Conservation (phyloP, 441 rosid genomes). For the Theobroma grandiflorum region DNA sequence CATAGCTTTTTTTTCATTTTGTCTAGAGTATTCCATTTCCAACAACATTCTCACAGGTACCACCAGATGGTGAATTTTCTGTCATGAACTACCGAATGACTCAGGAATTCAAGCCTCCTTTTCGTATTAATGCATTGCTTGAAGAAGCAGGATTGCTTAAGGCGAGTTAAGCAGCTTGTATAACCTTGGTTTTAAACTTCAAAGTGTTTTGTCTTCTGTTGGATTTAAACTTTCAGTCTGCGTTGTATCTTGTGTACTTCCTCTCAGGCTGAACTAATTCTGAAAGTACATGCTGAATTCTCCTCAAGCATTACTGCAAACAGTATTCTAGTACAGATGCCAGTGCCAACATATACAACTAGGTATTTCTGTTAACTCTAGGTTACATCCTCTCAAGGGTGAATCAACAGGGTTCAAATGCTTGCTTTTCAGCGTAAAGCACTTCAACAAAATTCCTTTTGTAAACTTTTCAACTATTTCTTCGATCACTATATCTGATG, state of each 20-base stretch:
- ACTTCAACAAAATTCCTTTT: neutral
- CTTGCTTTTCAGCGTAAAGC: neutral
- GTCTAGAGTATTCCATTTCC: neutral
- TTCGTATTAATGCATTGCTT: conserved; percentile 41
- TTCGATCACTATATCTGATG: neutral
- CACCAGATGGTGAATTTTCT: conserved; percentile 47
- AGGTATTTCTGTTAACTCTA: conserved; percentile 31
- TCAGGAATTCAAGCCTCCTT: conserved; percentile 48
- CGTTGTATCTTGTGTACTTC: neutral
- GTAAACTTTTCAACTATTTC: neutral
- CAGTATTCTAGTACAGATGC: conserved; percentile 45
- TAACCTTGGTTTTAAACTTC: neutral
- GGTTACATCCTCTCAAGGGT: neutral
- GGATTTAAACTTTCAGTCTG: neutral
- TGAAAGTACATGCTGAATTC: conserved; percentile 45
- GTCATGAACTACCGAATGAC: conserved; percentile 50
- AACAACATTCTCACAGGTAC: conserved; percentile 30
- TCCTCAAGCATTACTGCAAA: conserved; percentile 41
- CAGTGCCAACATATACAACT: conserved; percentile 42
- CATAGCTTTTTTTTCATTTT: neutral
- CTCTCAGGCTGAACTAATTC: conserved; percentile 38
- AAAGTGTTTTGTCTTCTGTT: neutral
- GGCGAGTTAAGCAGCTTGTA: conserved; percentile 10
- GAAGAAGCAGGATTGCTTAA: conserved; percentile 46
- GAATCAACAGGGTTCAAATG: neutral